Base-by-base conservation (phyloP, 805 yeast genomes). In the Ogataea wickerhamii region DNA sequence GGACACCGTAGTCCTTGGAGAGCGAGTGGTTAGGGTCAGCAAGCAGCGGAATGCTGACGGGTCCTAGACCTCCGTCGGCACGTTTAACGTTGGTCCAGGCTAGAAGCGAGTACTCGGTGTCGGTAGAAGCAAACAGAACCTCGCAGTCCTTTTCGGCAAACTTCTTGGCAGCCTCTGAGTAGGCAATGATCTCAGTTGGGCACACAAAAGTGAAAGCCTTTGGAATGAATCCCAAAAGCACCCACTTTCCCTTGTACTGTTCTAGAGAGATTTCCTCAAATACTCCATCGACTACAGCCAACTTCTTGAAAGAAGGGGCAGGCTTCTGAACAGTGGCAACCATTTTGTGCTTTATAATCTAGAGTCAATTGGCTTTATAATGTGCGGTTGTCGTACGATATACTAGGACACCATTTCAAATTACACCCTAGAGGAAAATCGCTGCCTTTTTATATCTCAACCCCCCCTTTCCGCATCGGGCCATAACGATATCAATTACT, bases 171-270 rank as follows among this genome's bases (percentile, higher is more conserved):
- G 97, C 96, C 57, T 91, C 96, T 49, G 96, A 86, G 83, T 88
- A 93, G 56, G 98, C 98, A 70, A 93, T 82, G 75, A 93, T 89
- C 77, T 93, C 98, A 55, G 98, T 93, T 69, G 99, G 98, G 74
- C 98, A 93, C 49, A 93, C 98, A 57, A 93, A 93, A 45, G 99
- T 93, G 89, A 93, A 93, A 37, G 98, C 98, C 78, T 91, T 74
- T 69, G 98, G 99, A 67, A 93, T 83, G 75, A 93, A 93, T 48
- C 94, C 98, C 61, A 93, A 77, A 51, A 93, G 71, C 54, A 93
- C 96, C 95, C 97, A 93, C 73, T 93, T 87, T 63, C 98, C 98
- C 74, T 82, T 82, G 86, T 82, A 93, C 71, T 87, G 84, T 60
- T 91, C 98, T 56, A 93, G 81, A 45, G 95, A 76, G 56, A 93